Evolutionary conservation across 352 stramenopile species (phyloP).

Genomic region (Thalassiosira ordinaria): DNA sequence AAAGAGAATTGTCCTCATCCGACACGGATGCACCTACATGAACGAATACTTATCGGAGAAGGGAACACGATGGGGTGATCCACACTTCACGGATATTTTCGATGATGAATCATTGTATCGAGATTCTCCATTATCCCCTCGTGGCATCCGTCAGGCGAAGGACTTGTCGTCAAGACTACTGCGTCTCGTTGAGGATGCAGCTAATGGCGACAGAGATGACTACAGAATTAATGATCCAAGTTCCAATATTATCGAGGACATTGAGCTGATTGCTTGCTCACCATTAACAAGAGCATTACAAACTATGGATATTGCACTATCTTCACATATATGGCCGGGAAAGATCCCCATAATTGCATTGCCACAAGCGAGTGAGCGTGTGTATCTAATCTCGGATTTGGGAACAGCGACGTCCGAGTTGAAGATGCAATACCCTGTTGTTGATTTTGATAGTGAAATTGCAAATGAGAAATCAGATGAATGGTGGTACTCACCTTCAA

Average conservation of each 20-base stretch:
- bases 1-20: constrained; percentile 57
- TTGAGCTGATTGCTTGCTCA: neutral
- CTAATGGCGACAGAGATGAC: neutral
- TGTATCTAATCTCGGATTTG: constrained; percentile 66
- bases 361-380: constrained; percentile 56
- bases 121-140: constrained; percentile 55
- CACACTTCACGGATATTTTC: constrained; percentile 71
- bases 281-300: neutral
- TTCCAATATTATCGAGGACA: neutral
- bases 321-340: neutral
- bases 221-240: neutral
- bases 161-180: neutral
- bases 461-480: neutral
- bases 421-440: constrained; percentile 23
- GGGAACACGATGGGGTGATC: constrained; percentile 50
- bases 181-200: neutral
- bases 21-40: constrained; percentile 72
- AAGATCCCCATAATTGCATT: constrained; percentile 52
- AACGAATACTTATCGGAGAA: constrained; percentile 62
- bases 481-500: neutral
- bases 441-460: neutral
- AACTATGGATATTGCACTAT: neutral
- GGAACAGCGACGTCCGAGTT: constrained; percentile 48
- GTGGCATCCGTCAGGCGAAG: constrained; percentile 47
- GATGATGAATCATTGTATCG: constrained; percentile 25